Evolutionary conservation across 1,139 yeast genomes (phyloP).

Genomic region (Debaryomyces coudertii): DNA sequence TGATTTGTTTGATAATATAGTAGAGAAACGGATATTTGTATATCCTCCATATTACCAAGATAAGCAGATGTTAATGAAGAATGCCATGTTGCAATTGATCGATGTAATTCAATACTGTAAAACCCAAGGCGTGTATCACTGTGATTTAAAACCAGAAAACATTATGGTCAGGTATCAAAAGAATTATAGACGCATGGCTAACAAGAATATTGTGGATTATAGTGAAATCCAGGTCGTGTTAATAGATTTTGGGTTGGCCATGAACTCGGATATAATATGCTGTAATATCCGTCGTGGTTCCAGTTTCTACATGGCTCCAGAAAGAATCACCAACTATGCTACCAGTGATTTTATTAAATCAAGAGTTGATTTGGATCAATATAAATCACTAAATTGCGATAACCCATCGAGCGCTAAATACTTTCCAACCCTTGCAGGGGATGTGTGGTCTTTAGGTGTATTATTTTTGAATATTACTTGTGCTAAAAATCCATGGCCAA

Average conservation of each 20-base stretch:
- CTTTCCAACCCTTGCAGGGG: conserved; percentile 77
- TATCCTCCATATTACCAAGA: conserved; percentile 40
- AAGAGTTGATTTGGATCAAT: conserved; percentile 35
- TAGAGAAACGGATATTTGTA: conserved; percentile 61
- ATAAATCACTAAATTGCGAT: conserved; percentile 14
- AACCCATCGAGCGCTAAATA: conserved; percentile 29
- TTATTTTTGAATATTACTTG: conserved; percentile 79
- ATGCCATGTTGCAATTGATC: conserved; percentile 73
- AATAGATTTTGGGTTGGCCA: conserved; percentile 88
- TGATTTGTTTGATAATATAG: conserved; percentile 80
- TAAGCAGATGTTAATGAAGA: conserved; percentile 55
- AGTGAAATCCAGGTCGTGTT: conserved; percentile 61
- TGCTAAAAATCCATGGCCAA: conserved; percentile 90
- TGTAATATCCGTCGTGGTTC: conserved; percentile 86
- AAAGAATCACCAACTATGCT: conserved; percentile 59
- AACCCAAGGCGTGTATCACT: conserved; percentile 69
- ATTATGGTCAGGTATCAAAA: conserved; percentile 56
- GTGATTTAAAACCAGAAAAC: conserved; percentile 92
- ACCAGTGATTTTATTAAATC: conserved; percentile 33
- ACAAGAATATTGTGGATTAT: conserved; percentile 40
- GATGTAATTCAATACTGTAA: conserved; percentile 77
- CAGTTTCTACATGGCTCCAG: conserved; percentile 93
- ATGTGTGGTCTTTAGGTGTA: conserved; percentile 87
- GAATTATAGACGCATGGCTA: conserved; percentile 25
- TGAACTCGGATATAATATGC: conserved; percentile 58